Base-by-base conservation (phyloP, 2,329 filamentous ascomycete species). In the Ophiostoma montium region DNA sequence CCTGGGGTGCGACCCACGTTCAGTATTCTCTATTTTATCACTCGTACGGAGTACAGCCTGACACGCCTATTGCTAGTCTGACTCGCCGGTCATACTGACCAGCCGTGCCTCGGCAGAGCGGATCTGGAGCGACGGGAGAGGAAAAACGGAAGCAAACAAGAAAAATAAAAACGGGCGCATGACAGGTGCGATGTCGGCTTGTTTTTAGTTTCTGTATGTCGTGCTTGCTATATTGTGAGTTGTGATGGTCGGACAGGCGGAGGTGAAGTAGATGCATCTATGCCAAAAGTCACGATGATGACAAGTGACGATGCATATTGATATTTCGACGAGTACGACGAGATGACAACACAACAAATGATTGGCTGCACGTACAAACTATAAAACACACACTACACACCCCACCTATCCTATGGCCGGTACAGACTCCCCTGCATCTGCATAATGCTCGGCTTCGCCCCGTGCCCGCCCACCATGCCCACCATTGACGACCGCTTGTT, bases 401-500 rank as follows among this genome's bases (percentile, higher is more conserved):
- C 8, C 23, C 11, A 11, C 32, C 12, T 33, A 33, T 33, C 5
- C 32, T 12, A 33, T 33, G 32, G 11, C 10, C 32, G 32, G 11
- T 11, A 11, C 5, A 33, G 13, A 33, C 32, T 12, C 11, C 11
- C 32, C 32, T 27, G 23, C 23, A 11, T 9, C 27, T 32, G 27
- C 9, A 43, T 19, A 18, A 50, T 45, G 48, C 43, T 50, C n/a
- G 48, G 48, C 35, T 50, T 46, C 15, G 43, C 23, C 12, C 49
- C 43, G 27, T 55, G 53, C 12, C 52, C 51, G 12, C 38, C 10
- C 7, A 27, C n/a, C 30, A 44, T 44, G n/a, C n/a, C n/a, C 27
- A 44, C 65, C 47, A 33, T 61, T 59, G 45, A 59, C 62, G 48
- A 42, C 42, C 67, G 60, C 15, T 63, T 67, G 42, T 44, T 44